These are phyloP conservation scores for Didymella pinodella DNA, from an alignment of 2,329 filamentous ascomycete genomes.

Conservation along the genomic window DNA sequence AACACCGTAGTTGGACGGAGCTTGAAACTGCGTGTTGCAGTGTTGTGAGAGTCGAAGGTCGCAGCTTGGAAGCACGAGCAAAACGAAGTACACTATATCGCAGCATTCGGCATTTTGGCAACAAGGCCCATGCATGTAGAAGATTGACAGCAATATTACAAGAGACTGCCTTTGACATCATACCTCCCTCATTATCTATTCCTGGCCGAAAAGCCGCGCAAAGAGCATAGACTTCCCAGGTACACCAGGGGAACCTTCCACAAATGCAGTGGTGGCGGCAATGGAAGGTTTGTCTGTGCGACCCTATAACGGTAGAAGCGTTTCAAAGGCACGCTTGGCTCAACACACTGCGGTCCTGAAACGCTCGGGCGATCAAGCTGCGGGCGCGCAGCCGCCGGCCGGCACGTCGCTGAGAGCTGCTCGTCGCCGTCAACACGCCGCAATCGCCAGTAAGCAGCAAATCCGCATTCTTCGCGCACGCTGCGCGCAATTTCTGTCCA, in stretches of 20 bases:
- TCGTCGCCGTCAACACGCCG: conserved; percentile 19
- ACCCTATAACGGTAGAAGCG: conserved; percentile 22
- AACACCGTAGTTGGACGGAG: background rate
- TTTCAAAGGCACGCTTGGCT: conserved; percentile 40
- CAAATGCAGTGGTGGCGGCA: conserved; percentile 11
- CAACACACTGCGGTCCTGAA: conserved; percentile 36
- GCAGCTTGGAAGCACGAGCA: conserved; percentile 14
- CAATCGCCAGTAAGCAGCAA: conserved; percentile 20
- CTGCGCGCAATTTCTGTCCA: conserved; percentile 7
- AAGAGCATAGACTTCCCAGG: conserved; percentile 6
- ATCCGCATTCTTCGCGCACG: conserved; percentile 1
- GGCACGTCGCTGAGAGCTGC: conserved; percentile 10
- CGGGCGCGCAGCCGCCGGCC: conserved; percentile 11
- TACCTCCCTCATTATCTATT: background rate
- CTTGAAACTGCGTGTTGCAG: conserved; percentile 16
- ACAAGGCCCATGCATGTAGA: conserved; percentile 10
- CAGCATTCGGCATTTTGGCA: background rate
- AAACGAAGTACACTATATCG: background rate
- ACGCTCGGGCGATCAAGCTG: conserved; percentile 29
- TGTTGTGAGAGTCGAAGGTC: conserved; percentile 9
- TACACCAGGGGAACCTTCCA: conserved; percentile 16
- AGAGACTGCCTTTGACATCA: background rate
- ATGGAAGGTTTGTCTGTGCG: conserved; percentile 21
- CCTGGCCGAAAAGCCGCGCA: conserved; percentile 6
- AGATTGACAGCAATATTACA: background rate